Percentiles rank a stretch among this genome's conserved stretches.
These are phyloP conservation scores for Malus hybrid DNA, from an alignment of 331 rosid species.

Conservation along the genomic window DNA sequence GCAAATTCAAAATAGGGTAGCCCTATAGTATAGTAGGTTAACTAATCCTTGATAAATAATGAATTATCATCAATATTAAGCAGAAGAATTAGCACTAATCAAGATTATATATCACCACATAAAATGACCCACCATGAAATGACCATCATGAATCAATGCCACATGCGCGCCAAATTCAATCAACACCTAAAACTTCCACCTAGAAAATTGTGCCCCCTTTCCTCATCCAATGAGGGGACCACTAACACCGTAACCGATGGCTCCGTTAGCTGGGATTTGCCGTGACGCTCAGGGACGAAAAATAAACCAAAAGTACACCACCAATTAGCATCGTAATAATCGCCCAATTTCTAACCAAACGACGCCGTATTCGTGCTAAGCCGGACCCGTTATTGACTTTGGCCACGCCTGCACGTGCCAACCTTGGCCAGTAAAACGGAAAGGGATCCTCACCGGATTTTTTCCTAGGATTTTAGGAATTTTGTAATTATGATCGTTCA, in stretches of 20 bases:
- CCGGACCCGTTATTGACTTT: constrained; percentile 2
- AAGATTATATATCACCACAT: not conserved
- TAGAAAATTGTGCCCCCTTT: constrained; percentile 9
- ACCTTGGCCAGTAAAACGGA: no score
- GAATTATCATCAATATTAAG: not conserved
- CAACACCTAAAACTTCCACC: constrained; percentile 9
- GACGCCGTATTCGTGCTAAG: not conserved
- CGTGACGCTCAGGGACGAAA: not conserved
- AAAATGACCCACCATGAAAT: not conserved
- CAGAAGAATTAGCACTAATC: not conserved
- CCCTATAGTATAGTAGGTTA: not conserved
- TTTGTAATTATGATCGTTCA: no score
- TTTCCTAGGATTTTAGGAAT: no score
- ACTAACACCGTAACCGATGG: constrained; percentile 25
- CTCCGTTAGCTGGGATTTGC: constrained; percentile 15
- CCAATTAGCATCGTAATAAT: not conserved
- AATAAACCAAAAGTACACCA: not conserved
- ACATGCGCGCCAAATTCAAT: constrained; percentile 11
- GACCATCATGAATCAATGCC: constrained; percentile 3
- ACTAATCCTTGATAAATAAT: not conserved
- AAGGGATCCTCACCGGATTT: no score
- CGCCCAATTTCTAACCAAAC: constrained; percentile 20
- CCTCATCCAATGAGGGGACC: constrained; percentile 6
- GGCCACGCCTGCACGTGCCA: not conserved
- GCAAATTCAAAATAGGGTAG: not conserved